Conservation (phyloP, 1,139 yeast species). For the Geotrichum histeridarum region DNA sequence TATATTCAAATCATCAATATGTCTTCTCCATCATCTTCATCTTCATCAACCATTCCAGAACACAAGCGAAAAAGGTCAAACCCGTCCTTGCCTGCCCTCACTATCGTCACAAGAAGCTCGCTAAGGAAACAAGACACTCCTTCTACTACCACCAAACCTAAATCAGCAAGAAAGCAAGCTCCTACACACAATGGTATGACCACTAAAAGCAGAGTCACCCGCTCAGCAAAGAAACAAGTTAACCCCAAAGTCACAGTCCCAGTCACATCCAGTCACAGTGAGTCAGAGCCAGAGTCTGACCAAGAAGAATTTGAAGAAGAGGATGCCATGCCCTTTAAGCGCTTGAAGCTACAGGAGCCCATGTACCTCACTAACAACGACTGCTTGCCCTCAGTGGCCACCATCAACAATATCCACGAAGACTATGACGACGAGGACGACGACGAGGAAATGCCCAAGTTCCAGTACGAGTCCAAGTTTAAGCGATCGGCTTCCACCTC, state of each 20-base stretch:
- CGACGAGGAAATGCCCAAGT: conserved; percentile 26
- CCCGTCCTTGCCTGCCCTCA: conserved; percentile 7
- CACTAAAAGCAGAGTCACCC: too few species aligned
- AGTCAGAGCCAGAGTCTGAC: neutral
- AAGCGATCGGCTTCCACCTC: neutral
- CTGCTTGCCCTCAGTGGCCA: neutral
- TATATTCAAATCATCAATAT: neutral
- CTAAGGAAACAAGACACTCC: neutral
- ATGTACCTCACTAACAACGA: conserved; percentile 5
- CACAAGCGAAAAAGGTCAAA: conserved; percentile 10
- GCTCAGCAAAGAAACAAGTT: neutral
- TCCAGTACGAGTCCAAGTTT: conserved; percentile 26
- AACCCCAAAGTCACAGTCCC: neutral
- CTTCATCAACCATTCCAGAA: too few species aligned
- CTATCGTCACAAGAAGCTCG: conserved; percentile 6
- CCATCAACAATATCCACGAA: conserved; percentile 25
- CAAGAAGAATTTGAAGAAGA: neutral
- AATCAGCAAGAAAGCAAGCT: conserved; percentile 2
- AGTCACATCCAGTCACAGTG: conserved; percentile 3
- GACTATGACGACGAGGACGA: conserved; percentile 18
- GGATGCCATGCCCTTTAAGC: conserved; percentile 4
- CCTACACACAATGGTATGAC: conserved; percentile 3
- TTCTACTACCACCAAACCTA: neutral
- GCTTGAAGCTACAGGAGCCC: conserved; percentile 1
- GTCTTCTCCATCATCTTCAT: neutral